A percentile compares a stretch with the other conserved stretches of the same genome.
Conservation (phyloP, 2,329 filamentous ascomycete genomes). For the Scolecobasidium constrictum region DNA sequence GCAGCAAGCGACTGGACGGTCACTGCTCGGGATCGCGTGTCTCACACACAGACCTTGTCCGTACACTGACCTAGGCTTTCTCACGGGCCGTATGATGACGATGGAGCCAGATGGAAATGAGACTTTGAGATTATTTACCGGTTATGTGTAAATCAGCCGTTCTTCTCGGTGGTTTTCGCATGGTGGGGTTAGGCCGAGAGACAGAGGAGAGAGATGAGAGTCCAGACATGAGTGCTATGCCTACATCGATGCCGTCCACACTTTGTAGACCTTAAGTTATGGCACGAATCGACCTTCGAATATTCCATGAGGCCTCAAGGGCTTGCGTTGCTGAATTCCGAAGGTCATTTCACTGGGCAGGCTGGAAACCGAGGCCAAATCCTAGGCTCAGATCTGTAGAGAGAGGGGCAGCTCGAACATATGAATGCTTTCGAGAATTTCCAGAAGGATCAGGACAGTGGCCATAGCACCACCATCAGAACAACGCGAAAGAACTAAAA, state of each 20-base stretch:
- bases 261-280: not conserved
- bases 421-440: too few species aligned
- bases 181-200: not conserved
- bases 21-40: not conserved
- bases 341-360: not conserved
- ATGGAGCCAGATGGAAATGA: not conserved
- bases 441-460: too few species aligned
- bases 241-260: not conserved
- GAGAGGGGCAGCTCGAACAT: too few species aligned
- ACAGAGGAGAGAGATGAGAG: not conserved
- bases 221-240: not conserved
- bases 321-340: not conserved
- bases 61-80: not conserved
- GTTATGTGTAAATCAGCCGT: not conserved
- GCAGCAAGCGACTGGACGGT: not conserved
- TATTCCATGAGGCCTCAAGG: not conserved
- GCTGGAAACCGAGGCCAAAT: not conserved
- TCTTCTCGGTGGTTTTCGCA: not conserved
- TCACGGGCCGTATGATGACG: not conserved
- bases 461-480: too few species aligned
- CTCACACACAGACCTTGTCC: not conserved
- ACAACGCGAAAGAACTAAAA: too few species aligned
- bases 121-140: not conserved
- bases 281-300: not conserved
- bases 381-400: too few species aligned